Percentiles rank a stretch among this genome's conserved stretches.
Evolutionary conservation across 768 basidiomycete genomes (phyloP).

Genomic region (Candolleomyces efflorescens): DNA sequence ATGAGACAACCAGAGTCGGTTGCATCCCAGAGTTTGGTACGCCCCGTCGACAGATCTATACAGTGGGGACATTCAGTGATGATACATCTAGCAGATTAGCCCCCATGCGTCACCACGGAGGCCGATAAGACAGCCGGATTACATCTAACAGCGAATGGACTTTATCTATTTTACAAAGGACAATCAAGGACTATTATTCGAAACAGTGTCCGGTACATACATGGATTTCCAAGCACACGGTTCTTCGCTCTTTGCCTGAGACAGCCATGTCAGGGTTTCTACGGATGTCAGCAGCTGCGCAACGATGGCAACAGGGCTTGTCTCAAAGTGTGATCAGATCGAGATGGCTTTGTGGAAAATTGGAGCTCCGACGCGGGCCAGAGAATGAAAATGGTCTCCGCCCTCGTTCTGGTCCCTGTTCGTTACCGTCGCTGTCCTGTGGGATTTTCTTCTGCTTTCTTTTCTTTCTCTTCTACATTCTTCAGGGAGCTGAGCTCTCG

Average conservation of each 20-base stretch:
- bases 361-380: slow-evolving; percentile 1
- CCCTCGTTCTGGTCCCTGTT: slow-evolving; percentile 1
- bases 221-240: neutral
- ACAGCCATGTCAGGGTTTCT: neutral
- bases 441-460: slow-evolving; percentile 2
- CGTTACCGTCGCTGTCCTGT: slow-evolving; percentile 8
- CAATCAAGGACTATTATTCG: neutral
- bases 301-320: slow-evolving; percentile 3
- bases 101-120: neutral
- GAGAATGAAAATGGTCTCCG: neutral
- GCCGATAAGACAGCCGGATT: no score
- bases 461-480: slow-evolving; percentile 7
- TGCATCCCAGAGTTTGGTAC: neutral
- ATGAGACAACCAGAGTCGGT: no score
- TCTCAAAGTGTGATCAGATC: neutral
- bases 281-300: neutral
- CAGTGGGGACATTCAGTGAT: no score
- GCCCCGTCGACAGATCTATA: neutral
- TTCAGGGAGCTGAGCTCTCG: slow-evolving; percentile 13
- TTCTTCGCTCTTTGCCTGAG: neutral
- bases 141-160: no score
- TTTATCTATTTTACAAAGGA: no score
- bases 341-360: neutral
- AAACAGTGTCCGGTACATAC: neutral
- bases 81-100: neutral